Base-by-base conservation (phyloP, 2,329 filamentous ascomycete species). In the Venturia asperata region DNA sequence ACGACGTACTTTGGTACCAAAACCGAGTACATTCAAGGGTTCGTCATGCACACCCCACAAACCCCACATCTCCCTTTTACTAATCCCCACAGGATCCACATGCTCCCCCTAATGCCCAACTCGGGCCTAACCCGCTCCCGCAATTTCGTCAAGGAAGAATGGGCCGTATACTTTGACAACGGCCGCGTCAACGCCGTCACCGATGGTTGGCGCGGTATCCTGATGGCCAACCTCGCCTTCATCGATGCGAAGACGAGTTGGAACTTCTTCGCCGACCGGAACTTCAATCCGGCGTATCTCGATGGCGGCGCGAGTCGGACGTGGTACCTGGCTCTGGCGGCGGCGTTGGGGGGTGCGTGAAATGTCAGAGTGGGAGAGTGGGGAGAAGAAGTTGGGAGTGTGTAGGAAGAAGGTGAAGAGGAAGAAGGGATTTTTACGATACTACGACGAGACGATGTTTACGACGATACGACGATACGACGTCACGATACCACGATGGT, bases 281-380 rank as follows among this genome's bases (percentile, higher is more conserved):
- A 81, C 17, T 93, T 94, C 71, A 82, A 92, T 71, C 79, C 82
- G 43, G 75, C 76, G 52, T 90, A 85, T 83, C 76, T 94, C 56
- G 91, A 97, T 77, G 91, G 90, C 0, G 93, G 94, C 19, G 91
- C 90, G 3, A 89, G 87, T 71, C 79, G 86, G 76, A 93, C 90
- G 39, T 96, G 92, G 91, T 95, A 93, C 78, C 76, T 95, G 77
- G 87, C 88, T 55, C 90, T 87, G 75, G 81, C 87, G 70, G 91
- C 90, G 69, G 88, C 89, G n/a, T 61, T 67, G 39, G 66, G 66
- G 15, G 66, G 66, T 13, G 63, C 15, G 15, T 61, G 6, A 27
- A 15, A 37, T 19, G 30, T 5, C 15, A 11, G 24, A 17, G 5
- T 13, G 30, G 30, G 19, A 27, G 5, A 27, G 21, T 5, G 47